Conservation (phyloP, 768 basidiomycete species). For the Gymnopilus dilepis region DNA sequence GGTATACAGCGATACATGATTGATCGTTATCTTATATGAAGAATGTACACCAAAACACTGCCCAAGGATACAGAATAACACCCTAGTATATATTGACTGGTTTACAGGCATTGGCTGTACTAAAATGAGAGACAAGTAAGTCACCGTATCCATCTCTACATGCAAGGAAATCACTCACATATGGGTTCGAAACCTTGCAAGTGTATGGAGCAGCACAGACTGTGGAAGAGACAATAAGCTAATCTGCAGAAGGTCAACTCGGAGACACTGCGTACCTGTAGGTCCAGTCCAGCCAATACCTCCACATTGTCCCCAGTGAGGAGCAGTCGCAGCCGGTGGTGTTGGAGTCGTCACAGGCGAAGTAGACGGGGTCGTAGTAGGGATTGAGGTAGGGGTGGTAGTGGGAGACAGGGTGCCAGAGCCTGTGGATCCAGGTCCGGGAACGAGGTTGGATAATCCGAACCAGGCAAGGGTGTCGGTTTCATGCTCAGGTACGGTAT, state of each 20-base stretch:
- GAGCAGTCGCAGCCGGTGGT: constrained; percentile 15
- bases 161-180: constrained; percentile 23
- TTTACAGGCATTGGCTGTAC: constrained; percentile 23
- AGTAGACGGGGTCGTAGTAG: constrained; percentile 10
- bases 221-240: background rate
- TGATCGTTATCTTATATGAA: too few relatives aligned
- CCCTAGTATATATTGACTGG: too few relatives aligned
- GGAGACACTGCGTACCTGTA: constrained; percentile 18
- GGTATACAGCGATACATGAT: too few relatives aligned
- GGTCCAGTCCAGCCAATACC: constrained; percentile 24
- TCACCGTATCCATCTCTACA: too few relatives aligned
- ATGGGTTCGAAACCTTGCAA: constrained; percentile 15
- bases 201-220: constrained; percentile 27
- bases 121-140: background rate
- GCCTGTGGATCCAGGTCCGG: constrained; percentile 12
- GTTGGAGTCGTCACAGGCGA: constrained; percentile 11
- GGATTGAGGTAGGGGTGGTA: constrained; percentile 7
- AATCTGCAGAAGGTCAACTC: background rate
- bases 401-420: background rate
- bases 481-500: constrained; percentile 57
- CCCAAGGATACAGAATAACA: too few relatives aligned
- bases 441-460: constrained; percentile 39
- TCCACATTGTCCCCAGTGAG: constrained; percentile 35
- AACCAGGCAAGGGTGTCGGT: constrained; percentile 54
- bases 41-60: background rate